phyloP scores from a whole-genome alignment of 768 basidiomycete species.

The Mycena capillaripes region DNA sequence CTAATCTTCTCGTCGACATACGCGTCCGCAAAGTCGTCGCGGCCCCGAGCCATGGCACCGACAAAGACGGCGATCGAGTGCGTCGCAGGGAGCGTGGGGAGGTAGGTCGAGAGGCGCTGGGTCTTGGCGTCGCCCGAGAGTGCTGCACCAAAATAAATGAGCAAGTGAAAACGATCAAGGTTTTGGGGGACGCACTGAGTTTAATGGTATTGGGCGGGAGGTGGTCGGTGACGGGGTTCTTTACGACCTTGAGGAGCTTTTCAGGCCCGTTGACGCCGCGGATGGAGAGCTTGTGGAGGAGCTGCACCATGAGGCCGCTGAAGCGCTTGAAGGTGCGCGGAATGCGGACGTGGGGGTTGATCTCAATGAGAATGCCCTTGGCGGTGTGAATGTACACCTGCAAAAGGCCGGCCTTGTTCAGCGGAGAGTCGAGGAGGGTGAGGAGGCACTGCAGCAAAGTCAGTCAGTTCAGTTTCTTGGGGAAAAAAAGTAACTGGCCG shows the following conservation, averaged over 20 bases:
- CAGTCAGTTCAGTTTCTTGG: too few relatives aligned
- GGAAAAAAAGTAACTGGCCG: conserved; percentile 37
- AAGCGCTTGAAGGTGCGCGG: conserved; percentile 99
- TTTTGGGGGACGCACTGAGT: conserved; percentile 74
- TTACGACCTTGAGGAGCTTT: conserved; percentile 97
- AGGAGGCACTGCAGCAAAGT: conserved; percentile 80
- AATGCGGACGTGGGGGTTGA: conserved; percentile 97
- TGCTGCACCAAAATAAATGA: conserved; percentile 59
- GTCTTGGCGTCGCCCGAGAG: conserved; percentile 93
- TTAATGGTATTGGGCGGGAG: conserved; percentile 96
- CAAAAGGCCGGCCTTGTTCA: conserved; percentile 96
- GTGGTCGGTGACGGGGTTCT: conserved; percentile 97
- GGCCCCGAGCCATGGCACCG: conserved; percentile 97
- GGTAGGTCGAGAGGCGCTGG: conserved; percentile 83
- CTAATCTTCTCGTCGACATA: conserved; percentile 97
- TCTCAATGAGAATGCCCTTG: conserved; percentile 96
- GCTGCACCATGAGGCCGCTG: conserved; percentile 98
- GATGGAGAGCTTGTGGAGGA: conserved; percentile 95
- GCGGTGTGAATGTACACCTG: conserved; percentile 99
- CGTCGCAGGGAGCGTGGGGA: conserved; percentile 87
- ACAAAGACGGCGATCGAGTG: conserved; percentile 96
- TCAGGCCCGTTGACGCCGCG: conserved; percentile 97
- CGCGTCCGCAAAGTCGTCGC: conserved; percentile 96
- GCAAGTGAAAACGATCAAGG: not conserved
- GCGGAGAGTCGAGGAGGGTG: conserved; percentile 95